Evolutionary conservation across 805 yeast genomes (phyloP).

Genomic region (Yarrowia osloensis): DNA sequence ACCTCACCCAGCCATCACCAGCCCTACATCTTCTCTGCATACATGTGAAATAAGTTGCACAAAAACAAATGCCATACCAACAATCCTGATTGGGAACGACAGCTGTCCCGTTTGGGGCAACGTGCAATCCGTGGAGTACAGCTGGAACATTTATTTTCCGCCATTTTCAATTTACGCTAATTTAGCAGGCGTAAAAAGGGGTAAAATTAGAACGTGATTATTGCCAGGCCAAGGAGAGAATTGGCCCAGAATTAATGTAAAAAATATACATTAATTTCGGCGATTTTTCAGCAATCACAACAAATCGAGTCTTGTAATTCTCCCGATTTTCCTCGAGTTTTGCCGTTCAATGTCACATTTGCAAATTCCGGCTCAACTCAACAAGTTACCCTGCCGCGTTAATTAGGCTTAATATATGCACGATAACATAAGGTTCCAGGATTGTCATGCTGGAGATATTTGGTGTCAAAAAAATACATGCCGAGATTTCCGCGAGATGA

Average conservation of each 20-base stretch:
- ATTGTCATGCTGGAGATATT: background rate
- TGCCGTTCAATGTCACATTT: no score
- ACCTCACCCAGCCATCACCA: no score
- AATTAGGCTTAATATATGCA: conserved; percentile 19
- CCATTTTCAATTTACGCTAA: no score
- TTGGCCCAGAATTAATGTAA: no score
- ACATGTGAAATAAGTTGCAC: background rate
- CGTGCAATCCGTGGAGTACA: background rate
- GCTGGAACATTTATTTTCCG: background rate
- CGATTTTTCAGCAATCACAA: no score
- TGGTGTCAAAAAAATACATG: background rate
- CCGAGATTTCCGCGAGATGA: background rate
- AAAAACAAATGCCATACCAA: background rate
- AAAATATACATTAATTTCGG: no score
- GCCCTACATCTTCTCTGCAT: background rate
- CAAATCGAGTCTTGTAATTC: background rate
- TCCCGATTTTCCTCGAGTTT: background rate
- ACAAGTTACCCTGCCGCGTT: conserved; percentile 16
- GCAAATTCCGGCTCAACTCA: no score
- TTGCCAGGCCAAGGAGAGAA: no score
- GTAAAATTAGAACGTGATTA: background rate
- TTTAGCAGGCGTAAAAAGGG: background rate
- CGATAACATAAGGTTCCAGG: background rate
- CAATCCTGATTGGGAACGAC: background rate
- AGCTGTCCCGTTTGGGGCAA: background rate